Evolutionary conservation across 2,329 filamentous ascomycete genomes (phyloP).

Genomic region (Catunica adiposa): DNA sequence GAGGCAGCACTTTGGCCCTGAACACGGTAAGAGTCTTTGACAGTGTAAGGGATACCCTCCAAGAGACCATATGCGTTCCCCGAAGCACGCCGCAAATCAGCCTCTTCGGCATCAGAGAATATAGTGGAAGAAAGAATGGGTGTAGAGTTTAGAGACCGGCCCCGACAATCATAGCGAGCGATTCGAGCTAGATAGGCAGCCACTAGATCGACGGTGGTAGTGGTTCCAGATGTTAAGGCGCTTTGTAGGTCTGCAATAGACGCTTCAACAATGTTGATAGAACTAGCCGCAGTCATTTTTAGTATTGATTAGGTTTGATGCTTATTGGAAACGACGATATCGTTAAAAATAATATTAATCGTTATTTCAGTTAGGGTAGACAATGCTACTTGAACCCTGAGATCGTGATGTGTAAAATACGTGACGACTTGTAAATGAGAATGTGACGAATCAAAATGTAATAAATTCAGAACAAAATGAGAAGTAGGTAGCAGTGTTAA

Average conservation of each 20-base stretch:
- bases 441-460: no score
- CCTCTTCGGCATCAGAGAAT: constrained; percentile 19
- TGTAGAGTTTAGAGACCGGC: constrained; percentile 18
- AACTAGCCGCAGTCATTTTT: neutral
- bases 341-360: no score
- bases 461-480: no score
- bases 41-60: constrained; percentile 40
- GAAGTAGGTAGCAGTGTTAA: no score
- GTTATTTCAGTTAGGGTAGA: no score
- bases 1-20: constrained; percentile 34
- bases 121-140: constrained; percentile 18
- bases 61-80: constrained; percentile 19
- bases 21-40: constrained; percentile 42
- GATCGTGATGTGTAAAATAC: no score
- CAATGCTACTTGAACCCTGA: no score
- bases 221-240: constrained; percentile 13
- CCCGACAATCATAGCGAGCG: constrained; percentile 18
- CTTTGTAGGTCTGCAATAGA: constrained; percentile 18
- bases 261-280: constrained; percentile 18
- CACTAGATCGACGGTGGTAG: constrained; percentile 19
- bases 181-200: constrained; percentile 19
- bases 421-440: no score
- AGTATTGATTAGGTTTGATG: neutral
- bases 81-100: constrained; percentile 18
- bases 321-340: no score